Evolutionary conservation across 345 rosid genomes (phyloP), one percentile per base, ranked within the genome.

Genomic region (Euclidium syriacum): DNA sequence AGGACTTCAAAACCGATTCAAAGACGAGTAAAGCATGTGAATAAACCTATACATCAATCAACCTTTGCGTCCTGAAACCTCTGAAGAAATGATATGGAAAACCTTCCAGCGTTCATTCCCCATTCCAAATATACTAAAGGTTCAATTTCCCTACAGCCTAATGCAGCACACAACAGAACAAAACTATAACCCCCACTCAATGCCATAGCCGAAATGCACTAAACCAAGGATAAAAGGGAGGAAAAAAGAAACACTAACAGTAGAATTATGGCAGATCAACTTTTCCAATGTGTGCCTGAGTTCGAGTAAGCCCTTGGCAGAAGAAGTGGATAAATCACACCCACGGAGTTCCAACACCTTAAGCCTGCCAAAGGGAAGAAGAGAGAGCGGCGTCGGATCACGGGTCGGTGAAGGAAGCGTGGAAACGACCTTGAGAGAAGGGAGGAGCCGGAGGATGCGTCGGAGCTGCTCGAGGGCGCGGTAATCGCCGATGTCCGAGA

Each of bases 401-500:
- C 97, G 79, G 16, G 79, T 54, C 3, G 90, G 91, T 1, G 86
- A 78, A 2, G 95, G 85, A 52, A 92, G 82, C 38, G 80, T 81
- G 0, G 99, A 87, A 33, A 87, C 91, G 15, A 90, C 95, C 79
- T 90, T 90, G 10, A 94, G 83, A 41, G 88, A 74, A 46, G 99
- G 82, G 1, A 94, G 78, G 22, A 90, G 80, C 10, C 90, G 77
- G 42, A 94, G 88, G 29, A 94, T 86, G 67, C 97, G 80, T 7
- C 96, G 88, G 40, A 94, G 84, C 81, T 94, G 99, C 76, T 94
- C 96, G 18, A 94, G 85, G 1, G 99, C 97, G 18, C 99, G 92
- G 77, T 80, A 84, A 69, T 94, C 97, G 0, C 99, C 99, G 5
- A 94, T 91, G 81, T 94, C 96, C 15, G 97, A 90, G 18, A 94